A percentile compares a stretch with the other conserved stretches of the same genome.
Conservation (phyloP, 257 asterid species). For the Solanum bulbocastanum region DNA sequence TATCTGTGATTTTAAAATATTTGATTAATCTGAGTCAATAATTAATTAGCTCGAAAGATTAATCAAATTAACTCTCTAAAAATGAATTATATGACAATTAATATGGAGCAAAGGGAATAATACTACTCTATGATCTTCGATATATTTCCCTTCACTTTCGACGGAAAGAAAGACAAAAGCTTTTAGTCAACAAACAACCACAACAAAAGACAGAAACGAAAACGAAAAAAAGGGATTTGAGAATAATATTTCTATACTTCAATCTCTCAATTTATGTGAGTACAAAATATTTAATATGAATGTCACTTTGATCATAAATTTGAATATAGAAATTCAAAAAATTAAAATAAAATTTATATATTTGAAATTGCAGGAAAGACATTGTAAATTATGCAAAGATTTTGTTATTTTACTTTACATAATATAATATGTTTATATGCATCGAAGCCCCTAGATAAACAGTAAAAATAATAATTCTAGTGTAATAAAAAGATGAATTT, state of each 20-base stretch:
- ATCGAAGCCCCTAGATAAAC: background rate
- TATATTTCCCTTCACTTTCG: background rate
- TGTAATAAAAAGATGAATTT: background rate
- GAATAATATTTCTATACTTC: background rate
- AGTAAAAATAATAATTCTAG: background rate
- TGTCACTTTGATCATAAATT: background rate
- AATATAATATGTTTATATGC: background rate
- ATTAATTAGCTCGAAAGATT: background rate
- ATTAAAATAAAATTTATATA: background rate
- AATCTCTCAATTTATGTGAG: no score
- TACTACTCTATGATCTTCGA: background rate
- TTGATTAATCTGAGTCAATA: background rate
- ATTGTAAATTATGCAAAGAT: background rate
- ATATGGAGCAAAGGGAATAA: no score
- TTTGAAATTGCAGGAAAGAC: background rate
- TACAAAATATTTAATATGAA: background rate
- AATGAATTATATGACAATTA: background rate
- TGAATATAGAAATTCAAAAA: fast-evolving
- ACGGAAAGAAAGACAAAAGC: background rate
- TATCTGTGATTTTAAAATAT: no score
- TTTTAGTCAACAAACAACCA: background rate
- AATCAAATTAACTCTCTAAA: background rate
- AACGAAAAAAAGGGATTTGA: background rate
- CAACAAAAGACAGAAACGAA: background rate
- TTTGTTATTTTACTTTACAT: background rate